Percentiles rank a stretch among this genome's conserved stretches.
These are phyloP conservation scores for Pezicula radicicola DNA, from an alignment of 2,329 filamentous ascomycete species.

Conservation along the genomic window DNA sequence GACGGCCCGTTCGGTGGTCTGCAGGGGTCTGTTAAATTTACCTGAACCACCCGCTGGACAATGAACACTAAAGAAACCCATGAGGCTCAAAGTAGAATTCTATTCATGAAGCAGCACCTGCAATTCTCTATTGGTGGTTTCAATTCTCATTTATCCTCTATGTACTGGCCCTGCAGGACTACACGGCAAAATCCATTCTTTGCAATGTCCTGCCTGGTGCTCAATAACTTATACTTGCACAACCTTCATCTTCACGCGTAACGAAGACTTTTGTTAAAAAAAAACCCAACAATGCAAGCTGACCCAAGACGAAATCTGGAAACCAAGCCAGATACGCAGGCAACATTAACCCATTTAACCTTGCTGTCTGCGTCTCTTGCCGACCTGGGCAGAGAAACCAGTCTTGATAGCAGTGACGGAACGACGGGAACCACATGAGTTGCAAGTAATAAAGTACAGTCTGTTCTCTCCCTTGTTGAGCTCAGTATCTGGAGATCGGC, in stretches of 20 bases:
- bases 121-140: too few species aligned
- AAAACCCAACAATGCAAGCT: not conserved
- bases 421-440: constrained; percentile 77
- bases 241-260: too few species aligned
- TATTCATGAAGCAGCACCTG: too few species aligned
- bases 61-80: constrained; percentile 4
- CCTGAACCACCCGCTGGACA: not conserved
- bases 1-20: not conserved
- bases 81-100: constrained; percentile 1
- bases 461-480: constrained; percentile 99
- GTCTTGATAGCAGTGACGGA: constrained; percentile 98
- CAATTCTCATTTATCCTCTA: too few species aligned
- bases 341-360: constrained; percentile 50
- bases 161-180: too few species aligned
- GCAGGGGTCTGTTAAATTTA: not conserved
- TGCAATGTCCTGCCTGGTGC: not conserved
- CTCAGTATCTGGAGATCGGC: constrained; percentile 89
- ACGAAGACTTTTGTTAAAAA: too few species aligned
- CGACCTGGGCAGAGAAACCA: constrained; percentile 99
- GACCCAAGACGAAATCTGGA: constrained; percentile 3
- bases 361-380: constrained; percentile 95
- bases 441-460: constrained; percentile 98
- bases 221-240: too few species aligned
- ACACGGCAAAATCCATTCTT: constrained; percentile 1
- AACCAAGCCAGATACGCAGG: constrained; percentile 1